Evolutionary conservation across 148 eudicot genomes (phyloP), one percentile per base, ranked within the genome.

Genomic region (Rhododendron kiyosumense): DNA sequence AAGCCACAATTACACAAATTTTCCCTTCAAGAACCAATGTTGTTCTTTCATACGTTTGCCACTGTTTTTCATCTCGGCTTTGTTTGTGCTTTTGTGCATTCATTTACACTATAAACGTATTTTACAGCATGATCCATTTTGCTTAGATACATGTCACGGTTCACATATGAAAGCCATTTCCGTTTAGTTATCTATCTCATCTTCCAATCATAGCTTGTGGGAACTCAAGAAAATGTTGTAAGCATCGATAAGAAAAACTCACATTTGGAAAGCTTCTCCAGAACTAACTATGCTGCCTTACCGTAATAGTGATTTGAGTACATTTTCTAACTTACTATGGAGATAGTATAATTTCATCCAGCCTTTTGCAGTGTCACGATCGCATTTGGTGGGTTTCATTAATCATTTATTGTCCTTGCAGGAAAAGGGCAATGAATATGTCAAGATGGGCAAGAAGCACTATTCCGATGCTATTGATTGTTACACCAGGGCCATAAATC

Each of bases 401-500:
- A 52, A 1, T 38, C 59, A 26, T 2, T 4, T 32, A 46, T 22
- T 89, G 83, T 73, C 38, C 34, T 89, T 87, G 65, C 90, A 95
- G 99, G 98, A 97, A 83, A 79, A 94, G 83, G 98, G 99, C 45
- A 95, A 97, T 86, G 93, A 94, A 86, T 93, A 82, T 89, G 94
- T 97, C 77, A 97, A 94, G 90, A 93, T 81, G 94, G 98, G 99
- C 87, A 95, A 94, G 89, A 97, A 93, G 89, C 96, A 95, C 67
- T 97, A 93, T 87, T 69, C 86, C 3, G 93, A 94, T 88, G 99
- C 99, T 43, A 82, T 95, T 63, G 92, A 97, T 84, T 95, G 98
- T 87, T 97, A 97, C 90, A 95, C 98, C 54, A 90, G 93, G 83
- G 99, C 98, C 41, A 95, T 97, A 87, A 94, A 95, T 87, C 99